Base-by-base conservation (phyloP, 805 yeast species). In the Ogataea nakhonphanomensis region DNA sequence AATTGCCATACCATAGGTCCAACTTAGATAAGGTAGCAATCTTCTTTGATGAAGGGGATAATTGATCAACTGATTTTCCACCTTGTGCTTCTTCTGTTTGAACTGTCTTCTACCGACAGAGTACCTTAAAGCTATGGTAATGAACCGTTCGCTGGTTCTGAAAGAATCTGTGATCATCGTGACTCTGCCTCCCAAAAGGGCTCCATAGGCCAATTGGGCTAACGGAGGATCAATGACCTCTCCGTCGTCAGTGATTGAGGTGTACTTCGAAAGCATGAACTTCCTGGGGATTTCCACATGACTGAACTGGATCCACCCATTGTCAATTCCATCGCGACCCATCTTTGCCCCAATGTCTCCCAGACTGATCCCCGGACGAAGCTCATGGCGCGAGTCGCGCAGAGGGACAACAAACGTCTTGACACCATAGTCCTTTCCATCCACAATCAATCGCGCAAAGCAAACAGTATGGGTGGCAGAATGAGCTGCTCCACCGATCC, bases 401-500 rank as follows among this genome's bases (percentile, higher is more conserved):
- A 90, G 69, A 23, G 95, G 97, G 12, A 90, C 96, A 23, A 90
- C 84, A 67, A 90, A 90, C 8, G 90, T 84, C 66, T 86, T 87
- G 41, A 90, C 95, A 33, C 97, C 97, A 61, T 88, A 80, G 63
- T 90, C 97, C 62, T 84, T 77, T 25, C 85, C 91, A 33, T 81
- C 70, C 23, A 87, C 88, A 37, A 85, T 76, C 46, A 90, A 71
- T 45, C 97, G 73, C 4, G 96, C 96, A 61, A 81, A 90, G 20
- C 79, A 84, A n/a, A 81, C 78, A 17, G 87, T 71, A 66, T 90
- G 96, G 22, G 90, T 87, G 5, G 96, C 87, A 14, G 95, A 81
- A 63, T 87, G 95, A 8, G 96, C 96, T 30, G 96, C 96, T 54
- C 97, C 97, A 34, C 97, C 97, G 55, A 90, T 90, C 97, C 97